A percentile compares a stretch with the other conserved stretches of the same genome.
phyloP scores from a whole-genome alignment of 176 grass and related monocot species.

The Rhipidocladum racemiflorum region DNA sequence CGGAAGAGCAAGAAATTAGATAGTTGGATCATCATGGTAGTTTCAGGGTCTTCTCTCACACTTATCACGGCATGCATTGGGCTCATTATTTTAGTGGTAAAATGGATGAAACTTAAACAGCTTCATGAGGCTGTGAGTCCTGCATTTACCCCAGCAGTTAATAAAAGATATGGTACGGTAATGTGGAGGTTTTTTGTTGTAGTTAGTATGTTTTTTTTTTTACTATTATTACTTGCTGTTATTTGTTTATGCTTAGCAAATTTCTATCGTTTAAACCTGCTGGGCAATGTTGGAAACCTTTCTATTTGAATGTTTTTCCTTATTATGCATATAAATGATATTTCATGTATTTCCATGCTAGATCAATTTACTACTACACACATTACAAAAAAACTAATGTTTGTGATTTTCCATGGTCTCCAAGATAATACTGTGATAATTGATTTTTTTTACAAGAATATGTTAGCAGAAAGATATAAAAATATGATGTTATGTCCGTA shows the following conservation, averaged over 20 bases:
- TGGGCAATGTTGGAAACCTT: conserved; percentile 5
- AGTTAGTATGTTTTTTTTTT: conserved; percentile 1
- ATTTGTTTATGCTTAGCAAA: neutral
- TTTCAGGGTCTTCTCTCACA: conserved; percentile 55
- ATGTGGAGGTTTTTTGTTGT: conserved; percentile 19
- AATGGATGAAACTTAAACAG: conserved; percentile 43
- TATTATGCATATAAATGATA: neutral
- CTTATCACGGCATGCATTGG: conserved; percentile 58
- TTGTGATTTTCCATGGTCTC: neutral
- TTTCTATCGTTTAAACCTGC: neutral
- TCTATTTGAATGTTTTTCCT: neutral
- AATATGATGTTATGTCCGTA: neutral
- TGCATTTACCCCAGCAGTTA: conserved; percentile 35
- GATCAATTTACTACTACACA: neutral
- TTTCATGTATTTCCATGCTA: neutral
- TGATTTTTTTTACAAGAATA: neutral
- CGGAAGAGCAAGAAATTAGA: conserved; percentile 62
- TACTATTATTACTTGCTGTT: neutral
- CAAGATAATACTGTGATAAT: neutral
- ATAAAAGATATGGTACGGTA: conserved; percentile 72
- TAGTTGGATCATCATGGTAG: conserved; percentile 65
- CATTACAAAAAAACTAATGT: neutral
- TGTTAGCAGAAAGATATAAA: neutral
- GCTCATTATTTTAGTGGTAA: conserved; percentile 53
- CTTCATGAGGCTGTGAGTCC: conserved; percentile 46